phyloP scores from a whole-genome alignment of 1,284 basidiomycete species.

The Limonomyces culmigenus region DNA sequence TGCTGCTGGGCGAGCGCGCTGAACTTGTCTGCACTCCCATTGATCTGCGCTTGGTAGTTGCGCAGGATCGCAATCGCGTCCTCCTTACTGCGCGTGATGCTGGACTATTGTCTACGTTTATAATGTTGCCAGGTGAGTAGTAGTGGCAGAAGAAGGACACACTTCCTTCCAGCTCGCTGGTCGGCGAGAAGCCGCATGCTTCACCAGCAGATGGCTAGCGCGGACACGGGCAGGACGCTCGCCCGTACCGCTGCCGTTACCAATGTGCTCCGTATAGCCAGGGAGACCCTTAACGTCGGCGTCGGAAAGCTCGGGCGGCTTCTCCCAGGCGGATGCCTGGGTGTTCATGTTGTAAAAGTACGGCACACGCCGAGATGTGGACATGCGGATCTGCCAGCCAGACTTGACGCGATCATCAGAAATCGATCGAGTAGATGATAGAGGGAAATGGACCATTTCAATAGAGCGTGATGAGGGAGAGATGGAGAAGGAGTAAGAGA shows the following conservation, averaged over 20 bases:
- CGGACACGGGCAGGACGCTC: constrained; percentile 47
- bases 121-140: too few species aligned
- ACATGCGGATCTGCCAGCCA: constrained; percentile 72
- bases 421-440: too few species aligned
- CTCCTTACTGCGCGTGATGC: constrained; percentile 81
- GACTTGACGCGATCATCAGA: too few species aligned
- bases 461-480: too few species aligned
- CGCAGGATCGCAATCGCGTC: constrained; percentile 74
- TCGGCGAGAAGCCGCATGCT: constrained; percentile 76
- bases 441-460: too few species aligned
- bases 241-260: constrained; percentile 48
- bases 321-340: constrained; percentile 70
- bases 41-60: constrained; percentile 43
- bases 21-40: constrained; percentile 48
- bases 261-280: constrained; percentile 46
- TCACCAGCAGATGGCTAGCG: constrained; percentile 90
- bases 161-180: constrained; percentile 91
- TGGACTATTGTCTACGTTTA: constrained; percentile 41
- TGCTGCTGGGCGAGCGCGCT: constrained; percentile 55
- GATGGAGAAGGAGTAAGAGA: too few species aligned
- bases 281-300: too few species aligned
- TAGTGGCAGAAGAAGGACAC: too few species aligned
- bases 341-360: constrained; percentile 81
- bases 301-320: constrained; percentile 52
- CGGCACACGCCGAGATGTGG: constrained; percentile 59